Evolutionary conservation across 345 rosid species (phyloP), one percentile per base, ranked within the genome.

Genomic region (Hibiscus tridactylites): DNA sequence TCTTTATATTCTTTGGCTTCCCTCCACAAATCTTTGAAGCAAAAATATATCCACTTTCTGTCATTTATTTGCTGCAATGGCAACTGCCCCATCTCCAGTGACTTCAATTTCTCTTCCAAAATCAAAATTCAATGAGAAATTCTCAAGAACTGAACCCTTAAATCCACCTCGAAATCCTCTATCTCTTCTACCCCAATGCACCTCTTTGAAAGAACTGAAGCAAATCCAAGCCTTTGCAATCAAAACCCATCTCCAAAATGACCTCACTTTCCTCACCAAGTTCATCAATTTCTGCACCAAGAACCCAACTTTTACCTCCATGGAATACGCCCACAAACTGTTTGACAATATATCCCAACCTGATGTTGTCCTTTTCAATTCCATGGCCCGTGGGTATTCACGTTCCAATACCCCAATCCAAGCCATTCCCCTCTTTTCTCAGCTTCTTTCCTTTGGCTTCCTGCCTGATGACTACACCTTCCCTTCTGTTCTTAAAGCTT

Each of bases 341-440:
- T 90, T 90, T 82, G 88, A 84, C 71, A 73, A 76, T 76, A 71
- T 85, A 70, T 69, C 86, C 33, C 77, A 83, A 72, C 97, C 90
- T 9, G 86, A 84, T 53, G 76, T 84, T 12, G 79, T 81, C 72
- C 73, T 83, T 53, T 90, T 87, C 73, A 93, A 93, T 75, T 80
- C 87, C 53, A 81, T 90, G 73, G 79, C 86, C 73, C 88, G 92
- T 67, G 97, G 97, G 61, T 86, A 88, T 78, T 81, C 96, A 39
- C 83, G 84, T 61, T 81, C 74, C 39, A 50, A 37, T 29, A 68
- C 65, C 35, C 85, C 96, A 44, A 67, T 77, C 53, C 77, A 75
- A 1, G 90, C 85, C 0, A 64, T 87, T 54, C 29, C 46, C 11
- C 82, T 88, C 73, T 83, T 93, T 28, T 81, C 68, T 72, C 76